phyloP scores from a whole-genome alignment of 75 land plant genomes.

The Azolla pinnata region DNA sequence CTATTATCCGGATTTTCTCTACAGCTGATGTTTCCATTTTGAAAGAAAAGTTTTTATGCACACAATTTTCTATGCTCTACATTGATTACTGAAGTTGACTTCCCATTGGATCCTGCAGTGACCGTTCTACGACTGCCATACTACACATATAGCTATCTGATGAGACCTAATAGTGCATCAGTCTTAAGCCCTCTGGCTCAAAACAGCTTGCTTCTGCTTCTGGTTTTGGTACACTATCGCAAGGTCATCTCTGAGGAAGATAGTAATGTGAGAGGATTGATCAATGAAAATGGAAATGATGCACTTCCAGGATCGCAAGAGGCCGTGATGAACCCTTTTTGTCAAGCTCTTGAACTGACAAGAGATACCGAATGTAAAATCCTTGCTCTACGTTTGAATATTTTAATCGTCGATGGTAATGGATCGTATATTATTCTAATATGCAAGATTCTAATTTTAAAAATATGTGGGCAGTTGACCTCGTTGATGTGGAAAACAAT shows the following conservation, averaged over 20 bases:
- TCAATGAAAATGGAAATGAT: conserved; percentile 16
- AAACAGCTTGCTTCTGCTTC: conserved; percentile 57
- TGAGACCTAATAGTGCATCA: conserved; percentile 46
- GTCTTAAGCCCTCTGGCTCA: conserved; percentile 52
- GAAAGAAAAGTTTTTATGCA: no score
- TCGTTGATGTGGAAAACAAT: conserved; percentile 63
- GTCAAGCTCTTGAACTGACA: conserved; percentile 54
- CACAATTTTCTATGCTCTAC: no score
- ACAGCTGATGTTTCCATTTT: no score
- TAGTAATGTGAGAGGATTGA: no score
- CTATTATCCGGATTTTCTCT: no score
- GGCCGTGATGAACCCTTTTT: conserved; percentile 48
- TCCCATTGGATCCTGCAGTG: conserved; percentile 41
- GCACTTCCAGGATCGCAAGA: conserved; percentile 19
- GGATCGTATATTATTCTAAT: background rate
- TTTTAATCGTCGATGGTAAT: background rate
- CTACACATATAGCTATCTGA: conserved; percentile 51
- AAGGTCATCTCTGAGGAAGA: no score
- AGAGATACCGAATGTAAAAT: conserved; percentile 59
- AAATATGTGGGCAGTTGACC: conserved; percentile 90
- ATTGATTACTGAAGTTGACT: no score
- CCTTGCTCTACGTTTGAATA: background rate
- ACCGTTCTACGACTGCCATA: conserved; percentile 57
- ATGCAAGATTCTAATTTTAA: no score
- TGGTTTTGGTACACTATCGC: conserved; percentile 61